phyloP scores from a whole-genome alignment of 306 rosid species.

The Inga laurina region DNA sequence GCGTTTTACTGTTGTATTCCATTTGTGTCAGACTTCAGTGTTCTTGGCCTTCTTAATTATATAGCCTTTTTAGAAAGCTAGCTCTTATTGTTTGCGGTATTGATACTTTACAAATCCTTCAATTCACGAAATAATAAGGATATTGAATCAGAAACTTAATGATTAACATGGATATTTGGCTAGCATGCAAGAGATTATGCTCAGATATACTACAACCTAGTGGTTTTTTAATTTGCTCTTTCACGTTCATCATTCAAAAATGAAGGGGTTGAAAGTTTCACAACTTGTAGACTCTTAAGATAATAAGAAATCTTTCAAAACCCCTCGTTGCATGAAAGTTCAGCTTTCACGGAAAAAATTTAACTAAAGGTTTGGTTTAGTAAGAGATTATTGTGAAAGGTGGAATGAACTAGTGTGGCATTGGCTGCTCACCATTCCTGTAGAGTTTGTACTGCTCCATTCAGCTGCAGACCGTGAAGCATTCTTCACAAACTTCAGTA shows the following conservation, averaged over 20 bases:
- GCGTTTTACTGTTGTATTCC: background rate
- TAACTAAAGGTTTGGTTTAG: constrained; percentile 4
- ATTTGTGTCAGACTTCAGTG: background rate
- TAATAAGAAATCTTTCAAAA: background rate
- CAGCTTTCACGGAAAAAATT: background rate
- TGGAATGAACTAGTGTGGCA: constrained; percentile 2
- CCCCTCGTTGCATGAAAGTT: constrained; percentile 18
- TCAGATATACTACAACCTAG: constrained; percentile 15
- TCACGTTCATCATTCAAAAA: background rate
- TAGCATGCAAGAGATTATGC: constrained; percentile 26
- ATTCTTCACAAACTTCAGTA: constrained; percentile 57
- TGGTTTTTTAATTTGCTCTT: background rate
- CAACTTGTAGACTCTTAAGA: background rate
- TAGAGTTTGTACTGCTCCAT: constrained; percentile 60
- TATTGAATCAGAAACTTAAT: background rate
- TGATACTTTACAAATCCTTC: background rate
- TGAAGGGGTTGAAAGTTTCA: background rate
- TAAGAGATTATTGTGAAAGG: background rate
- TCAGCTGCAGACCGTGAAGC: constrained; percentile 61
- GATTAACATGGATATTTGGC: background rate
- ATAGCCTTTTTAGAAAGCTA: background rate
- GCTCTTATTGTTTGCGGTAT: background rate
- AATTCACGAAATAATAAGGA: constrained; percentile 12
- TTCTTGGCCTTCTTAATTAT: background rate
- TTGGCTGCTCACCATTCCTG: constrained; percentile 68